Evolutionary conservation across 345 rosid species (phyloP), one percentile per base, ranked within the genome.

Genomic region (Boechera stricta): DNA sequence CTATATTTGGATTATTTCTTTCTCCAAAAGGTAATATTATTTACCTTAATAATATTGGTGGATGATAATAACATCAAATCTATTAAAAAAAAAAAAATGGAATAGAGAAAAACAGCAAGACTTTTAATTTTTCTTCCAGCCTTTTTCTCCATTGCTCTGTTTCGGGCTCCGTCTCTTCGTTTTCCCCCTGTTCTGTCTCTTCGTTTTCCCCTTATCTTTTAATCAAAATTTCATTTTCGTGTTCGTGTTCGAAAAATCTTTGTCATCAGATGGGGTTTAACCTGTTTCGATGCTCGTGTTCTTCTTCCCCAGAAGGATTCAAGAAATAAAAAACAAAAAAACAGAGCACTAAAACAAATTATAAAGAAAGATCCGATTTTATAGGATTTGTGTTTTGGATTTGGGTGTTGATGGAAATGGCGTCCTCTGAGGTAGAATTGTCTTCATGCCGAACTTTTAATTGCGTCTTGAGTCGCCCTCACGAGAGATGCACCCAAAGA

Each of bases 351-450:
- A 11, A 18, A 47, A 39, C 4, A 32, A 18, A 16, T n/a, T 45
- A 28, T 13, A 58, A 6, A 38, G 24, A 15, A 78, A 72, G 72
- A 59, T 67, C 77, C 72, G 61, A 56, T 47, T 69, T 29, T 8
- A 41, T 38, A 71, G 78, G 63, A 24, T 67, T 73, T 58, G 78
- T 73, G 58, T 73, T 67, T 38, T 18, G 29, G 6, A 29, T 58
- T 73, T 35, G 29, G 56, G 38, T 58, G 31, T 74, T 62, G 61
- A 76, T 69, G n/a, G 47, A 31, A 42, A 91, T 94, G 98, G 96
- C 90, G 12, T 90, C 88, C 32, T 89, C 89, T 2, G 88, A 88
- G 31, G 87, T 91, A 0, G 91, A 90, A 81, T 73, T 90, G 24
- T 85, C 77, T 33, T 80, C 96, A 1, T 85, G 93, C 32, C 59